A percentile compares a stretch with the other conserved stretches of the same genome.
phyloP scores from a whole-genome alignment of 2,329 filamentous ascomycete species.

The Trichoderma polysporum region DNA sequence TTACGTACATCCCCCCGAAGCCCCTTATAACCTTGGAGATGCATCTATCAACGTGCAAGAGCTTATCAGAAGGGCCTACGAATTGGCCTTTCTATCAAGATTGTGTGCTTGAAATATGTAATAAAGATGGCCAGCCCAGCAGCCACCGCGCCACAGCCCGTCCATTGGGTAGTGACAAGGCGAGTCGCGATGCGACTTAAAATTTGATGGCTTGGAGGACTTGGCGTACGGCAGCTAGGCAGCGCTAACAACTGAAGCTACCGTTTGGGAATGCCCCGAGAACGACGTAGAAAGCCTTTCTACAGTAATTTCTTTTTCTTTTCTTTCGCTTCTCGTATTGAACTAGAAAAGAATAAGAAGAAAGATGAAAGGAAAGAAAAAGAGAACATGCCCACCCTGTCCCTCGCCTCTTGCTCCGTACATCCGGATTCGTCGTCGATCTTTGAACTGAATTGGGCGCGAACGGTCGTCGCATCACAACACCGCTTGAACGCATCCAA shows the following conservation, averaged over 20 bases:
- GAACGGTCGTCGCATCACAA: background rate
- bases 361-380: background rate
- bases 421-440: conserved; percentile 7
- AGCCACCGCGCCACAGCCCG: background rate
- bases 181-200: conserved; percentile 7
- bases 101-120: background rate
- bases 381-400: background rate
- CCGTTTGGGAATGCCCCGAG: background rate
- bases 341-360: background rate
- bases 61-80: background rate
- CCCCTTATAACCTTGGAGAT: no score
- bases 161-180: background rate
- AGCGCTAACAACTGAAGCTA: conserved; percentile 7
- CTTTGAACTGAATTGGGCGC: conserved; percentile 1
- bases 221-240: conserved; percentile 1
- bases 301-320: background rate
- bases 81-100: background rate
- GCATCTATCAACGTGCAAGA: background rate
- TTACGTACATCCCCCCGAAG: no score
- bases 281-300: background rate
- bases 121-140: background rate
- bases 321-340: background rate
- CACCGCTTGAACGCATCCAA: background rate
- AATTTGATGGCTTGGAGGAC: conserved; percentile 1
- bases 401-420: background rate